Percentiles rank a stretch among this genome's conserved stretches.
Conservation (phyloP, 768 basidiomycete genomes). For the Exsudoporus frostii region DNA sequence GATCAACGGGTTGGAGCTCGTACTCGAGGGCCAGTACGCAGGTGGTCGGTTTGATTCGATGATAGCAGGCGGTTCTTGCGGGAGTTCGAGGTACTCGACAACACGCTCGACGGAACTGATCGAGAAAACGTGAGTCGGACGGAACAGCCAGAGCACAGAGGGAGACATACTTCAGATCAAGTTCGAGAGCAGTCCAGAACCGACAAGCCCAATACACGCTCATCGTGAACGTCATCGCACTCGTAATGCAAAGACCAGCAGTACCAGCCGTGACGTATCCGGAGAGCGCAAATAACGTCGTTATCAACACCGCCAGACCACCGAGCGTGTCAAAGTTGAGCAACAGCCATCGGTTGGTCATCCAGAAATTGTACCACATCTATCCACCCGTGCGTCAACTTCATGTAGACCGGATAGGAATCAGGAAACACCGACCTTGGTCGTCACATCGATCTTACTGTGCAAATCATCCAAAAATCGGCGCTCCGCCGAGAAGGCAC, state of each 20-base stretch:
- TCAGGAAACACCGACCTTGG: constrained; percentile 45
- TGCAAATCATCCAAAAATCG: constrained; percentile 76
- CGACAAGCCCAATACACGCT: constrained; percentile 51
- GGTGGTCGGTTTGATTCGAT: constrained; percentile 76
- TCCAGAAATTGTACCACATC: constrained; percentile 90
- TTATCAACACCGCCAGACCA: constrained; percentile 67
- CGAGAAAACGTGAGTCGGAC: constrained; percentile 3
- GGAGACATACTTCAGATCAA: constrained; percentile 66
- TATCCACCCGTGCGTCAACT: neutral
- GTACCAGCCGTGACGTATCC: constrained; percentile 56
- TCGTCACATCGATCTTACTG: constrained; percentile 72
- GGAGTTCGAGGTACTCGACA: constrained; percentile 86
- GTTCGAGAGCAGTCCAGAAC: constrained; percentile 56
- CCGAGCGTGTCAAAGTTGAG: constrained; percentile 81
- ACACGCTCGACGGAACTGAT: constrained; percentile 84
- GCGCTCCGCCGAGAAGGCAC: constrained; percentile 82
- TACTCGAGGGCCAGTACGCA: constrained; percentile 89
- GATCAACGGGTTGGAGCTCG: constrained; percentile 55
- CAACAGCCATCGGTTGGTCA: constrained; percentile 84
- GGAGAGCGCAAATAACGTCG: constrained; percentile 72
- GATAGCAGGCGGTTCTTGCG: constrained; percentile 78
- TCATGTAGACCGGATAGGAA: neutral
- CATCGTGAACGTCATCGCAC: constrained; percentile 59
- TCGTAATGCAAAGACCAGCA: constrained; percentile 74
- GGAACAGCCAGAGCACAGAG: neutral